Percentiles rank a stretch among this genome's conserved stretches.
These are phyloP conservation scores for Magnaporthiopsis rhizophila DNA, from an alignment of 2,329 filamentous ascomycete species.

Conservation along the genomic window DNA sequence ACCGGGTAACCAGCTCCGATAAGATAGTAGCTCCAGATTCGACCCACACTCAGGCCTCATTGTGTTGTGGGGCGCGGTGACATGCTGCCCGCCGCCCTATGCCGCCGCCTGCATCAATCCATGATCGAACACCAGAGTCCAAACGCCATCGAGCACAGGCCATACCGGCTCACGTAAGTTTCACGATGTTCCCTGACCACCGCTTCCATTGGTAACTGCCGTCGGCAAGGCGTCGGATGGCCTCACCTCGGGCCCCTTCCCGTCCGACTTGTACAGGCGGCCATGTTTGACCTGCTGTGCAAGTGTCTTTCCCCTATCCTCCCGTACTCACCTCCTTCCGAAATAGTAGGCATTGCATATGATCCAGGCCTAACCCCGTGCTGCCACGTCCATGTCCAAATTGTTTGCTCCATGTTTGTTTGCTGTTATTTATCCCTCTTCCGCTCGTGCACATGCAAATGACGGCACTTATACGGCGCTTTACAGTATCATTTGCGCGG, in stretches of 20 bases:
- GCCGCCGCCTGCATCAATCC: too few species aligned
- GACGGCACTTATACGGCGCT: neutral
- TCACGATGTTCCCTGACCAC: neutral
- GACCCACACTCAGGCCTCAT: neutral
- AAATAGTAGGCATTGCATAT: neutral
- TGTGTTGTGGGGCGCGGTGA: neutral
- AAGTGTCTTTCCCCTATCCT: neutral
- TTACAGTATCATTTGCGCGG: neutral
- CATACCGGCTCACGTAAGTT: neutral
- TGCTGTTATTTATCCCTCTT: too few species aligned
- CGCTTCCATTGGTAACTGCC: neutral
- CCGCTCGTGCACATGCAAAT: neutral
- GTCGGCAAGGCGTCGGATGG: neutral
- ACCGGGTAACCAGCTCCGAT: neutral
- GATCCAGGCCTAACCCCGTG: neutral
- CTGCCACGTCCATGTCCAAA: neutral
- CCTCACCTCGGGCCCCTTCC: neutral
- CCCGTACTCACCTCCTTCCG: too few species aligned
- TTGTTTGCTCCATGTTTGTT: neutral
- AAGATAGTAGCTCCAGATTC: neutral
- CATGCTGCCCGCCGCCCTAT: neutral
- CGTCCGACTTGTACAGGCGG: neutral
- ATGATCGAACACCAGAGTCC: too few species aligned
- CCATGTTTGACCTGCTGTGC: neutral
- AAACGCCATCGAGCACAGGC: neutral